phyloP scores from a whole-genome alignment of 2,329 filamentous ascomycete species.

The Xenosphaeropsis pyriputrescens region DNA sequence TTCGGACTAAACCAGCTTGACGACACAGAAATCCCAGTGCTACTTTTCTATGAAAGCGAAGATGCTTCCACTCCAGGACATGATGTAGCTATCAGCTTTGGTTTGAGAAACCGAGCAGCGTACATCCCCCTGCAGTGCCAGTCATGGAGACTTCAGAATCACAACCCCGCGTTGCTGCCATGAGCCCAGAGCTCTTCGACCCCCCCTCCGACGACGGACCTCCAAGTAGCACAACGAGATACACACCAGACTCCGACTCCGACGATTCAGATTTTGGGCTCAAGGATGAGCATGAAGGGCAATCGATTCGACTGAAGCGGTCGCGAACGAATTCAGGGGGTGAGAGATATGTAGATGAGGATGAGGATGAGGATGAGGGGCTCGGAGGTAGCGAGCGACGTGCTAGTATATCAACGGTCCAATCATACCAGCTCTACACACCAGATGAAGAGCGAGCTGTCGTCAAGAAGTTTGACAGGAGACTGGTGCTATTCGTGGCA shows the following conservation, averaged over 20 bases:
- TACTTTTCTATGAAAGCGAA: too few species aligned
- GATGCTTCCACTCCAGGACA: too few species aligned
- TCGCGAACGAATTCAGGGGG: slow-evolving; percentile 3
- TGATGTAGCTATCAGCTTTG: too few species aligned
- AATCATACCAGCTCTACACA: slow-evolving; percentile 37
- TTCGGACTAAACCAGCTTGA: too few species aligned
- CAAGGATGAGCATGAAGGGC: slow-evolving; percentile 4
- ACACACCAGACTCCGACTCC: slow-evolving; percentile 14
- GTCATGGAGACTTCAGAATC: too few species aligned
- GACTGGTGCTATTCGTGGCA: slow-evolving; percentile 67
- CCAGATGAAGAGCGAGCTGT: slow-evolving; percentile 60
- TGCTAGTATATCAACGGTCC: slow-evolving; percentile 13
- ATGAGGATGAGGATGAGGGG: slow-evolving; percentile 5
- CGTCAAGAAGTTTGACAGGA: slow-evolving; percentile 60
- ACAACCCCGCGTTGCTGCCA: too few species aligned
- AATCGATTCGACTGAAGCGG: slow-evolving; percentile 9
- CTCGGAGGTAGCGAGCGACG: slow-evolving; percentile 7
- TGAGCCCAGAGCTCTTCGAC: too few species aligned
- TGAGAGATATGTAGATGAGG: slow-evolving; percentile 1
- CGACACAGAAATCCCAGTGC: too few species aligned
- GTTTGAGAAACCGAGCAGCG: too few species aligned
- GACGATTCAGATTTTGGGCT: slow-evolving; percentile 10
- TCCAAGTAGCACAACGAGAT: slow-evolving; percentile 4
- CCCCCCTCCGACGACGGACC: too few species aligned
- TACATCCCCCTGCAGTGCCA: too few species aligned